Evolutionary conservation across 2,329 filamentous ascomycete species (phyloP).

Genomic region (Xylaria multiplex): DNA sequence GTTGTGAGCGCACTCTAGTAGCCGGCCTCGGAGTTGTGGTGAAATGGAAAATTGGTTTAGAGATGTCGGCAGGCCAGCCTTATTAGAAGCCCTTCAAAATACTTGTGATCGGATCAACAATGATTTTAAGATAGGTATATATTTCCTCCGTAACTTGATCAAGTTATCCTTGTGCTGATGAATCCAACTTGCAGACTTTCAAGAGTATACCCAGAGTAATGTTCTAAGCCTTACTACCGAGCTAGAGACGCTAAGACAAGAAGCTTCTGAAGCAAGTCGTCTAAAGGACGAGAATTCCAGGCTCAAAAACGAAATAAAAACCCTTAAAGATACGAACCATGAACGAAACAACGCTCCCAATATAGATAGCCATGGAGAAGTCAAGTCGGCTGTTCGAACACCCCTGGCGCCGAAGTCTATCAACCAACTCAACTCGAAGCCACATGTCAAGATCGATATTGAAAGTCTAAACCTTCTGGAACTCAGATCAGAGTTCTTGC

Average conservation of each 20-base stretch:
- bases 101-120: constrained; percentile 44
- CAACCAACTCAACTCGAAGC: constrained; percentile 40
- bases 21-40: not conserved
- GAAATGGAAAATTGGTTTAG: constrained; percentile 49
- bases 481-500: constrained; percentile 50
- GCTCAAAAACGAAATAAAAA: constrained; percentile 53
- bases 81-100: constrained; percentile 45
- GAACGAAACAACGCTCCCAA: constrained; percentile 23
- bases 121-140: constrained; percentile 43
- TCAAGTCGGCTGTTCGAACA: constrained; percentile 34
- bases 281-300: constrained; percentile 57
- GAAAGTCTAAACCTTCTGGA: constrained; percentile 37
- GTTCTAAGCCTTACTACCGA: constrained; percentile 47
- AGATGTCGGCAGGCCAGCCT: constrained; percentile 43
- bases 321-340: constrained; percentile 42
- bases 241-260: constrained; percentile 49
- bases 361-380: constrained; percentile 16
- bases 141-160: constrained; percentile 9
- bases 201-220: constrained; percentile 38
- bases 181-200: constrained; percentile 29
- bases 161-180: constrained; percentile 9
- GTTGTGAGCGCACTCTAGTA: not conserved
- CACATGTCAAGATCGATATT: constrained; percentile 31
- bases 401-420: constrained; percentile 45
- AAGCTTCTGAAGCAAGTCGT: constrained; percentile 48